phyloP scores from a whole-genome alignment of 163 green algal genomes.

The Volvox carteri region DNA sequence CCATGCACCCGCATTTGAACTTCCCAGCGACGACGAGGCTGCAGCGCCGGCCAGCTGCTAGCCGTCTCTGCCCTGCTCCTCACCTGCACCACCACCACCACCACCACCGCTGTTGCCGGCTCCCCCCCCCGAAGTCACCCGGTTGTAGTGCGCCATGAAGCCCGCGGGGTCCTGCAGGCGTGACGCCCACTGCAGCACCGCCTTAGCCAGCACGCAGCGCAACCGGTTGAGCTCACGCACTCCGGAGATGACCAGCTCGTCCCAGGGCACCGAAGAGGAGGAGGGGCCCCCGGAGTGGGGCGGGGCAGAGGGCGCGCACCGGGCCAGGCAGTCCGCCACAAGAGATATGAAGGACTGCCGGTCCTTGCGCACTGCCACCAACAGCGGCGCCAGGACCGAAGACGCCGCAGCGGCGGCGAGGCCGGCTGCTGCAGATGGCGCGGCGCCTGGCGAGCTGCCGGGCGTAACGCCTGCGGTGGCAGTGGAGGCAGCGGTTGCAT shows the following conservation, averaged over 20 bases:
- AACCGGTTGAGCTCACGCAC: conserved; percentile 82
- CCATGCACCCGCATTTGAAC: too few species aligned
- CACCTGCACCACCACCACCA: background rate
- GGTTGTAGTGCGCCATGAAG: conserved; percentile 54
- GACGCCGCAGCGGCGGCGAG: background rate
- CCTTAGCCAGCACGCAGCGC: conserved; percentile 73
- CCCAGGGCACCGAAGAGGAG: conserved; percentile 41
- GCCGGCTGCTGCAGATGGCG: background rate
- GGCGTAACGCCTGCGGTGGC: background rate
- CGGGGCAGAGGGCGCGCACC: background rate
- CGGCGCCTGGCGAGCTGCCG: background rate
- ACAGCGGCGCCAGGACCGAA: conserved; percentile 44
- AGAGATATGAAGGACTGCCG: conserved; percentile 60
- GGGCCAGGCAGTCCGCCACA: conserved; percentile 54
- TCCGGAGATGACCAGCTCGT: conserved; percentile 65
- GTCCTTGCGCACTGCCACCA: conserved; percentile 65
- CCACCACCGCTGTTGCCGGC: too few species aligned
- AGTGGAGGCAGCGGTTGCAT: background rate
- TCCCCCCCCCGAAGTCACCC: conserved; percentile 8
- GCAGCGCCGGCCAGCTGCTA: background rate
- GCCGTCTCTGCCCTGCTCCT: background rate
- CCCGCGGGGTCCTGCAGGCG: conserved; percentile 76
- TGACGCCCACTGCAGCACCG: conserved; percentile 79
- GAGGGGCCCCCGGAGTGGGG: background rate
- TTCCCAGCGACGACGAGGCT: too few species aligned